Evolutionary conservation across 352 stramenopile genomes (phyloP), one percentile per base, ranked within the genome.

Genomic region (Globisporangium takayamanum): DNA sequence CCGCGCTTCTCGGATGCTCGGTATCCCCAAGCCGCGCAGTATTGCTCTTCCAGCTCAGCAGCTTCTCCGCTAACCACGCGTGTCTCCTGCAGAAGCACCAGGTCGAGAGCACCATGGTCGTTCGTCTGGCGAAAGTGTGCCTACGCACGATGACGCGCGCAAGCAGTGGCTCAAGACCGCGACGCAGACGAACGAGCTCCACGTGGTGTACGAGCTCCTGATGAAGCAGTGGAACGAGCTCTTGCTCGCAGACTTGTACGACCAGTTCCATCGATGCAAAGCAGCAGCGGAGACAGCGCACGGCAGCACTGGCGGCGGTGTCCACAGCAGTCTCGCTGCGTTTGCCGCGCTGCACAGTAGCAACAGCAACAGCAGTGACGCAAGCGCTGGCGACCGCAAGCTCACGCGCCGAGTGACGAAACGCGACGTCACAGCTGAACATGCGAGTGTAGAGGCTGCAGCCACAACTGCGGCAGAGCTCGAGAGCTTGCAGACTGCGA

Each of bases 191-290:
- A 67, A 67, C 18, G 80, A 88, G 28, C 54, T 89, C 28, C 74
- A 80, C 49, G 48, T 30, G 25, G 57, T 89, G 18, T 92, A 90
- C 39, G 77, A 86, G 37, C 59, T 82, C 52, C 59, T 92, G 15
- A 75, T 93, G 65, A 83, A 78, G 53, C 79, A 78, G n/a, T 94
- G 84, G 84, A 90, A 89, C 55, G 55, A 73, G 12, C 73, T 90
- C 37, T 58, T 91, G 25, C 66, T 91, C 14, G 70, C 76, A 37
- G 80, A 88, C 56, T 64, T 89, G 44, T 62, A 72, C 14, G 65
- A 73, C 15, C 61, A 77, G 18, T 64, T 78, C 4, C 25, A 72
- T 49, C 71, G 63, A 26, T 79, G 47, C 30, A 76, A 60, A 50
- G 45, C 53, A 46, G 20, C 46, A 15, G 39, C 55, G 1, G 49